phyloP scores from a whole-genome alignment of 2,329 filamentous ascomycete genomes.

The Colletotrichum lindemuthianum region DNA sequence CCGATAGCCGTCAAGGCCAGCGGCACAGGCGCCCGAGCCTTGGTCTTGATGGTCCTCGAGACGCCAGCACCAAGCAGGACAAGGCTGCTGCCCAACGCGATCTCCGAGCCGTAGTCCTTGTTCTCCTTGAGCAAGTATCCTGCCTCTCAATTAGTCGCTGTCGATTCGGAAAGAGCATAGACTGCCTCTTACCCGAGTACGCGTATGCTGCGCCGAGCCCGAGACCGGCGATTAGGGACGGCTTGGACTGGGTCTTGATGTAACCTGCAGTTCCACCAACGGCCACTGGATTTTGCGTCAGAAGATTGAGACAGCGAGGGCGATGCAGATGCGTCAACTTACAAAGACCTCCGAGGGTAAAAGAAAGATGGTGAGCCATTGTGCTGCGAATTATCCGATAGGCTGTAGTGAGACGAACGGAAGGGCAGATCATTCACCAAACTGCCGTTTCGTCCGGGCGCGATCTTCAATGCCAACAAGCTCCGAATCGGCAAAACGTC shows the following conservation, averaged over 20 bases:
- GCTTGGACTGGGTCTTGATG: slow-evolving; percentile 43
- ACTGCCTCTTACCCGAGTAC: slow-evolving; percentile 39
- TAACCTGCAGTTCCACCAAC: slow-evolving; percentile 46
- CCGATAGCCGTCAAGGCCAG: slow-evolving; percentile 47
- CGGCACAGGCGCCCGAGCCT: slow-evolving; percentile 48
- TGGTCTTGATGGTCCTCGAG: slow-evolving; percentile 51
- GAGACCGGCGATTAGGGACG: slow-evolving; percentile 46
- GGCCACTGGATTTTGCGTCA: slow-evolving; percentile 41
- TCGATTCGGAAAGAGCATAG: no score
- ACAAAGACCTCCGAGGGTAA: slow-evolving; percentile 52
- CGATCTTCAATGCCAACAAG: no score
- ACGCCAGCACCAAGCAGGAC: slow-evolving; percentile 49
- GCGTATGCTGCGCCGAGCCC: slow-evolving; percentile 46
- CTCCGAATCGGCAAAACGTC: no score
- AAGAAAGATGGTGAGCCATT: slow-evolving; percentile 54
- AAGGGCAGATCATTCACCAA: no score
- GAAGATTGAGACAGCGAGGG: neutral
- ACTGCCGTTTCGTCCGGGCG: no score
- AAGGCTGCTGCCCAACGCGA: slow-evolving; percentile 52
- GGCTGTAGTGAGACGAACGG: slow-evolving; percentile 3
- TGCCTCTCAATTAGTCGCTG: slow-evolving; percentile 29
- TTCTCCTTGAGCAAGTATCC: slow-evolving; percentile 54
- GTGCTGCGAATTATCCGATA: neutral
- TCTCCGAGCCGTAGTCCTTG: slow-evolving; percentile 54
- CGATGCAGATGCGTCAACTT: slow-evolving; percentile 35